Conservation (phyloP, 805 yeast genomes). For the Hemisphaericaspora nanyangensis region DNA sequence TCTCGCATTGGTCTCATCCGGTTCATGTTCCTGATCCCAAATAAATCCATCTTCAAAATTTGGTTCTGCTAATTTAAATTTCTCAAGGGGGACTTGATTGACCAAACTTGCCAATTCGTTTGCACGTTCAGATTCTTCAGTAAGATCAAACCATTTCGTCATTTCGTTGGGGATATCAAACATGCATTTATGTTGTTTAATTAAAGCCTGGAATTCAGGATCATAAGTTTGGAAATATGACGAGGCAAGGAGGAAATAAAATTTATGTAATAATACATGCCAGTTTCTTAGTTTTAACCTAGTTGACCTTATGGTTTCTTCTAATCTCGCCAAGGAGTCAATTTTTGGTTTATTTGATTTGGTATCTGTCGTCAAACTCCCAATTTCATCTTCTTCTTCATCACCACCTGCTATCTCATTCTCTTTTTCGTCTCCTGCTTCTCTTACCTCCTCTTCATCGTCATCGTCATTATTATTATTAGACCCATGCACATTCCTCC, state of each 20-base stretch:
- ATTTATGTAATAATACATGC: conserved; percentile 66
- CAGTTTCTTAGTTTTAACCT: conserved; percentile 41
- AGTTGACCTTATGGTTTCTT: conserved; percentile 21
- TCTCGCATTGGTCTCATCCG: conserved; percentile 5
- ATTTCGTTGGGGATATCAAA: neutral
- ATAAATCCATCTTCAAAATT: conserved; percentile 1
- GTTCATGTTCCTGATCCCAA: neutral
- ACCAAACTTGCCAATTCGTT: conserved; percentile 23
- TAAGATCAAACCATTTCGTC: conserved; percentile 6
- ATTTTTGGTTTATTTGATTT: conserved; percentile 5
- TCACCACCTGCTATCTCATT: conserved; percentile 18
- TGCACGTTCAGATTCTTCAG: conserved; percentile 7
- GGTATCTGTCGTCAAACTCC: conserved; percentile 2
- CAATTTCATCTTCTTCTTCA: conserved; percentile 15
- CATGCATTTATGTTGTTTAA: conserved; percentile 11
- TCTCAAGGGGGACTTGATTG: conserved; percentile 11
- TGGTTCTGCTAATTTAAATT: conserved; percentile 6
- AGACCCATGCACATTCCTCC: neutral
- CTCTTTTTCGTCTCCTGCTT: conserved; percentile 13
- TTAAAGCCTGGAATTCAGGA: conserved; percentile 26
- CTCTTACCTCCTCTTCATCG: conserved; percentile 9
- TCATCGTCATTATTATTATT: conserved; percentile 7
- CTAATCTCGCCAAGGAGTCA: conserved; percentile 10
- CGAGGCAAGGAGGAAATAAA: conserved; percentile 74
- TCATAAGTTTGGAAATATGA: conserved; percentile 56